A percentile compares a stretch with the other conserved stretches of the same genome.
Evolutionary conservation across 441 rosid species (phyloP).

Genomic region (Sinapis alba): DNA sequence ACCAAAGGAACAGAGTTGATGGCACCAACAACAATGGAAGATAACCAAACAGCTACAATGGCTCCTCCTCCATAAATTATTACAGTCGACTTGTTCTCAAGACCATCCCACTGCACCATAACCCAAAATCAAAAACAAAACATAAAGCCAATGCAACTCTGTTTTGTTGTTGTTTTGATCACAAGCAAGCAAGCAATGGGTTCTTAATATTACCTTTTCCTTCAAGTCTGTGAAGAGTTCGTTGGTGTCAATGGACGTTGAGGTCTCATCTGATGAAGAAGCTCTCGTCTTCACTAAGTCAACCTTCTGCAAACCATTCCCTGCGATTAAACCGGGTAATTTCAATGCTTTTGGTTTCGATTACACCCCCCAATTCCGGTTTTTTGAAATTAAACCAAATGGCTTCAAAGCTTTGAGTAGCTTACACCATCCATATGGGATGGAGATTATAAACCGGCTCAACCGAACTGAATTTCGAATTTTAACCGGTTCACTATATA

Average conservation of each 20-base stretch:
- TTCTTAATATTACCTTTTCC: constrained; percentile 71
- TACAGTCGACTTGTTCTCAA: constrained; percentile 95
- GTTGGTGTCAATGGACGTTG: constrained; percentile 57
- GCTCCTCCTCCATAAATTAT: constrained; percentile 91
- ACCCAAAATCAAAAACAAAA: neutral
- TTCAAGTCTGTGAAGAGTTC: constrained; percentile 85
- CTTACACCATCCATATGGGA: neutral
- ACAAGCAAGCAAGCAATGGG: neutral
- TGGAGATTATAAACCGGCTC: constrained; percentile 1
- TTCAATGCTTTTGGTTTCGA: no score
- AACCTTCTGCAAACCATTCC: constrained; percentile 54
- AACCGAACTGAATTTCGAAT: neutral
- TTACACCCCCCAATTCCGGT: no score
- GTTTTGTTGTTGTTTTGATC: neutral
- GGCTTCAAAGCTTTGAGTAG: no score
- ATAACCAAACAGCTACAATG: constrained; percentile 83
- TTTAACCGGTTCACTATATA: no score
- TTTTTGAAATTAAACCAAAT: no score
- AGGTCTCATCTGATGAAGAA: constrained; percentile 68
- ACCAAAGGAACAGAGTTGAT: constrained; percentile 98
- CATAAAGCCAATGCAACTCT: neutral
- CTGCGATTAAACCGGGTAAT: constrained; percentile 28
- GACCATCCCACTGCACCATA: constrained; percentile 77
- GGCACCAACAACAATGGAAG: constrained; percentile 79
- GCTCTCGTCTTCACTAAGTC: constrained; percentile 61